A percentile compares a stretch with the other conserved stretches of the same genome.
phyloP scores from a whole-genome alignment of 176 grass and related monocot species.

The Poa annua region DNA sequence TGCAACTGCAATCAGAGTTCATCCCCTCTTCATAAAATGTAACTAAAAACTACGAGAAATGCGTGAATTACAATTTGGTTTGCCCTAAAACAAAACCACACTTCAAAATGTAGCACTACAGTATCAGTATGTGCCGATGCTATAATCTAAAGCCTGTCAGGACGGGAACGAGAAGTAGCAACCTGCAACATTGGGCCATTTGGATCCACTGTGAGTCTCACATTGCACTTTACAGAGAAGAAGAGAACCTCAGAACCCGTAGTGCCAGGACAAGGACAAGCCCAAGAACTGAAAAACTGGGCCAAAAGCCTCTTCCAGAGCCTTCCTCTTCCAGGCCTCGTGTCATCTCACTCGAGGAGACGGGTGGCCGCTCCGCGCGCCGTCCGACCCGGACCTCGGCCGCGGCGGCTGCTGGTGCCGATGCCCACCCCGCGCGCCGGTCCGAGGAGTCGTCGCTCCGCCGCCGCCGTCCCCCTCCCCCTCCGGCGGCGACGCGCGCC shows the following conservation, averaged over 20 bases:
- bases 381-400: conserved; percentile 22
- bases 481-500: neutral
- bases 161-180: neutral
- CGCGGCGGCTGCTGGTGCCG: conserved; percentile 10
- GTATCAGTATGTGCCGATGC: neutral
- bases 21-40: neutral
- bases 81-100: too few relatives aligned
- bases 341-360: conserved; percentile 18
- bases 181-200: neutral
- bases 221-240: neutral
- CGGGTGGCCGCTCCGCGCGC: neutral
- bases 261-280: neutral
- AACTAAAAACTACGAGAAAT: neutral
- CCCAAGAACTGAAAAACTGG: neutral
- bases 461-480: neutral
- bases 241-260: neutral
- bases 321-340: neutral
- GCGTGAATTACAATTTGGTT: neutral
- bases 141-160: neutral
- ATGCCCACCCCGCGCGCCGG: neutral
- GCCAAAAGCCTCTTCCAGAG: neutral
- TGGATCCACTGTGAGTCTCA: neutral
- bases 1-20: too few relatives aligned
- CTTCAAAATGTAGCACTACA: neutral
- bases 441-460: neutral